phyloP scores from a whole-genome alignment of 2,329 filamentous ascomycete species.

The Fusarium palustre region DNA sequence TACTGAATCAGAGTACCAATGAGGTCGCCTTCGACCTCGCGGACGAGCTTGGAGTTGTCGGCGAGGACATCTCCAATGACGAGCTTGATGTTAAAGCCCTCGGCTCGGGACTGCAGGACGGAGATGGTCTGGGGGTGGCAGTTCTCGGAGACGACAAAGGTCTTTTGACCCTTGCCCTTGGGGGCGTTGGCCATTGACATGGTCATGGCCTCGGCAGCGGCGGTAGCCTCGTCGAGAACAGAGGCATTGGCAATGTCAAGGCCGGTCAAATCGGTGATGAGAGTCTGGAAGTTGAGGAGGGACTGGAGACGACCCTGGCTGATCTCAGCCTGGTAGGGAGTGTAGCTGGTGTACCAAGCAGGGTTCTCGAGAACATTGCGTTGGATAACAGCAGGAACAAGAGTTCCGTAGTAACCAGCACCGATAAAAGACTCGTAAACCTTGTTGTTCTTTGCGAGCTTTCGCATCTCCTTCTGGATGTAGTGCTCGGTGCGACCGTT shows the following conservation, averaged over 20 bases:
- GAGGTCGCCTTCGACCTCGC: slow-evolving; percentile 81
- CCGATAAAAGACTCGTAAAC: slow-evolving; percentile 79
- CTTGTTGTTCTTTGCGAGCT: slow-evolving; percentile 54
- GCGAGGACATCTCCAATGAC: slow-evolving; percentile 79
- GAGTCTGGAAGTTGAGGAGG: slow-evolving; percentile 93
- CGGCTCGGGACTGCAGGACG: slow-evolving; percentile 84
- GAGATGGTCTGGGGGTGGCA: slow-evolving; percentile 89
- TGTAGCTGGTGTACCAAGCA: slow-evolving; percentile 98
- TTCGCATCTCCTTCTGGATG: slow-evolving; percentile 68
- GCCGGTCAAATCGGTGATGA: slow-evolving; percentile 88
- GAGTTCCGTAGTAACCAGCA: slow-evolving; percentile 86
- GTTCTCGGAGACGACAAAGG: slow-evolving; percentile 83
- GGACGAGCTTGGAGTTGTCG: slow-evolving; percentile 71
- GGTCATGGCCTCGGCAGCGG: slow-evolving; percentile 95
- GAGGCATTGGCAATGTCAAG: slow-evolving; percentile 92
- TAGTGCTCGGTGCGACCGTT: slow-evolving; percentile 47
- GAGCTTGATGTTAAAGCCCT: slow-evolving; percentile 89
- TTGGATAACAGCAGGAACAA: slow-evolving; percentile 89
- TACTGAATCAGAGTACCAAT: slow-evolving; percentile 94
- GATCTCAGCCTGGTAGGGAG: slow-evolving; percentile 96
- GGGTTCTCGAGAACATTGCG: slow-evolving; percentile 93
- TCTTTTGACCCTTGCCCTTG: slow-evolving; percentile 76
- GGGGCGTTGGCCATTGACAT: slow-evolving; percentile 77
- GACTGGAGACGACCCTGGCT: slow-evolving; percentile 94
- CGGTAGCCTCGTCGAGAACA: slow-evolving; percentile 89